Conservation (phyloP, 345 rosid genomes). For the Populus alba region DNA sequence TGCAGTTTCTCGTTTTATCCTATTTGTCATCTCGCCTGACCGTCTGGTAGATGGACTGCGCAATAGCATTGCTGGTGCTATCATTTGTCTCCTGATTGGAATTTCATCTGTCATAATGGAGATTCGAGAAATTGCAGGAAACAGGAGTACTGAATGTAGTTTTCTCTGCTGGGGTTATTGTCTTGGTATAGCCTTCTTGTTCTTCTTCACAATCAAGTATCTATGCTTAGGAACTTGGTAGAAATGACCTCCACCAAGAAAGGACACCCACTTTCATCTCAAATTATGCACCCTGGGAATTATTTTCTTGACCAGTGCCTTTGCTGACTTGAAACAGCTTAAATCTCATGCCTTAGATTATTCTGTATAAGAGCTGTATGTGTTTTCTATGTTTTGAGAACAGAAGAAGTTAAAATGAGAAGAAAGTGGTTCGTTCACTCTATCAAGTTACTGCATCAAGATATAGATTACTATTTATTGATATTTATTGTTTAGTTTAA, state of each 20-base stretch:
- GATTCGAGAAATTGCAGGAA: conserved; percentile 30
- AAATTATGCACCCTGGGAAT: neutral
- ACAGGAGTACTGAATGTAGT: conserved; percentile 18
- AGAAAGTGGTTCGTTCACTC: neutral
- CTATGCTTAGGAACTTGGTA: conserved; percentile 23
- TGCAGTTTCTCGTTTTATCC: conserved; percentile 25
- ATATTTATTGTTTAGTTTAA: no score
- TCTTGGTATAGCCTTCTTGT: conserved; percentile 34
- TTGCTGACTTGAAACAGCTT: neutral
- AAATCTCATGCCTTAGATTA: neutral
- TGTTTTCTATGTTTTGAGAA: neutral
- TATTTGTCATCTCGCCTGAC: conserved; percentile 41
- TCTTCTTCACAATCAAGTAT: conserved; percentile 33
- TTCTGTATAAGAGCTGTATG: neutral
- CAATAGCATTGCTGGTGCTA: conserved; percentile 34
- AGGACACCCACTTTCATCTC: neutral
- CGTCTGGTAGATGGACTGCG: conserved; percentile 43
- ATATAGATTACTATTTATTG: no score
- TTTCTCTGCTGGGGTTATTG: conserved; percentile 26
- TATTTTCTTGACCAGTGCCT: neutral
- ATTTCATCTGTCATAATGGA: conserved; percentile 22
- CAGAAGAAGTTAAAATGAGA: no score
- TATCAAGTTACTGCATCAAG: no score
- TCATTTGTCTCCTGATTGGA: conserved; percentile 38
- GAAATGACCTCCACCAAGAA: neutral